Conservation (phyloP, 192 early-diverging fungal species). For the Podila epicladia region DNA sequence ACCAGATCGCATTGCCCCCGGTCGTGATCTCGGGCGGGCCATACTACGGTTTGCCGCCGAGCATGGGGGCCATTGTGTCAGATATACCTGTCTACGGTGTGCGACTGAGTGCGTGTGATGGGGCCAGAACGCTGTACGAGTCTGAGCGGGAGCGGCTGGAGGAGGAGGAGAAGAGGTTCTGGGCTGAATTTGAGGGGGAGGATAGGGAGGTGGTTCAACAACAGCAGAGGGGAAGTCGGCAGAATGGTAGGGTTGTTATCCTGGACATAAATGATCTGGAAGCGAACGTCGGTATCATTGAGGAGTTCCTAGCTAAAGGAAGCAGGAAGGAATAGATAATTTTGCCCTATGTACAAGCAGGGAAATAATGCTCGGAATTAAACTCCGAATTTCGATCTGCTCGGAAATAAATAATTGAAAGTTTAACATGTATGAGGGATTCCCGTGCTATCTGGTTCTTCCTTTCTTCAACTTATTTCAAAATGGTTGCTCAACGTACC, state of each 20-base stretch:
- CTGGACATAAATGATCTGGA: slow-evolving; percentile 12
- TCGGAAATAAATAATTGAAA: background rate
- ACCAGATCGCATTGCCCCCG: background rate
- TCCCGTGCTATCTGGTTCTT: background rate
- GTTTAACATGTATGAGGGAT: no score
- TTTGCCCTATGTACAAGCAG: background rate
- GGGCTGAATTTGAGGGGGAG: background rate
- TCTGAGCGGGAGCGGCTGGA: background rate
- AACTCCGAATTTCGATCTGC: background rate
- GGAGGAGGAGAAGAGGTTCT: background rate
- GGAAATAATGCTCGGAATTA: background rate
- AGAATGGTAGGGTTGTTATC: background rate
- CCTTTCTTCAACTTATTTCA: slow-evolving; percentile 2
- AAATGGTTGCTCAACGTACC: slow-evolving; percentile 66
- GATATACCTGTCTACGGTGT: background rate
- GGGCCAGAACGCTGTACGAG: background rate
- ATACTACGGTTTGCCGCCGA: background rate
- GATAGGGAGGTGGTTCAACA: background rate
- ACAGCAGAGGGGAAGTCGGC: background rate
- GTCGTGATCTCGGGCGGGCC: background rate
- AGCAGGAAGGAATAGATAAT: no score
- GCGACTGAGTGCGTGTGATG: background rate
- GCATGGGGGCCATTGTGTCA: background rate
- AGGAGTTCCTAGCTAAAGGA: background rate
- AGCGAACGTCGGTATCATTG: slow-evolving; percentile 10